Evolutionary conservation across 139 green algal species (phyloP), one percentile per base, ranked within the genome.

Genomic region (Coccomyxa sp.): DNA sequence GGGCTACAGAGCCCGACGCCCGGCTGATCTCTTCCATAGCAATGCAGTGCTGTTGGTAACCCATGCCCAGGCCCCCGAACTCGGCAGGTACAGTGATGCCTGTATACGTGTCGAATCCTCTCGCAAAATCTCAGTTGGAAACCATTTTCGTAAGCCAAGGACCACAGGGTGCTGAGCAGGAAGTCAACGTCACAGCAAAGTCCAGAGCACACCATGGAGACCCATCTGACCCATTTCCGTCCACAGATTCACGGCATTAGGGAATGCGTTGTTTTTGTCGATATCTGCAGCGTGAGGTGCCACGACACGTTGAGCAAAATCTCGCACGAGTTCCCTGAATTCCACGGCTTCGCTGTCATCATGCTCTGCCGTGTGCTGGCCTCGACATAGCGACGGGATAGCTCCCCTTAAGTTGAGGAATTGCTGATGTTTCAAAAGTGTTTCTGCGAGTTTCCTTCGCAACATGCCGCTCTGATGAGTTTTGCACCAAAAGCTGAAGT

Each of bases 11-110:
- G 21, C 93, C 95, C 13, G 89, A 95, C 15, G 92, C 93, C 0
- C 96, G 86, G 81, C 89, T 95, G 4, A 98, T 76, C 88, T 98
- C 95, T 91, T 98, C 95, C 95, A 98, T 98, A 10, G 94, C 96
- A 45, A 97, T 90, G 77, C 91, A 96, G 88, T 98, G 95, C 11
- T 93, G 84, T 32, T 85, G 82, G 85, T 98, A 98, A 74, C 95
- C 94, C 82, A 98, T 79, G 0, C 90, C 92, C 60, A 98, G 84
- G 23, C 95, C 95, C 13, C 96, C 95, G 86, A 95, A 93, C 79
- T 96, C 92, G 15, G 86, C 84, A 11, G 94, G 92, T 10, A 92
- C 93, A 3, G 94, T 97, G 18, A 96, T 32, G 28, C 90, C 87
- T 89, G 84, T 76, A 81, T 25, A 71, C 7, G 38, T 51, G 38